These are phyloP conservation scores for Solanum sparsipilum DNA, from an alignment of 257 asterid genomes.

Conservation along the genomic window DNA sequence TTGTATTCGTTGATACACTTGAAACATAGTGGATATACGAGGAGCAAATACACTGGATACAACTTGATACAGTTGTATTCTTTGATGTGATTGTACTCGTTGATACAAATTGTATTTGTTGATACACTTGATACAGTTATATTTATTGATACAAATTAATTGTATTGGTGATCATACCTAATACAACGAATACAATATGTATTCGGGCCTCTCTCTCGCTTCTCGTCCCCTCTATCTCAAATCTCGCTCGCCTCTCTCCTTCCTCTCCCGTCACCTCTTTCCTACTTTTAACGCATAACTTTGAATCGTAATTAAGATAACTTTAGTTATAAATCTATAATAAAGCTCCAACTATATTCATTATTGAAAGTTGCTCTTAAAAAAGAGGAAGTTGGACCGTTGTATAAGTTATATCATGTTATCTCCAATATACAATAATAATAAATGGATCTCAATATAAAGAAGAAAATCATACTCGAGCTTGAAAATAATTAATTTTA, in stretches of 20 bases:
- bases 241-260: no score
- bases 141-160: no score
- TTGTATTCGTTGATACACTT: no score
- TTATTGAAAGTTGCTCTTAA: no score
- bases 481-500: no score
- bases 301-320: background rate
- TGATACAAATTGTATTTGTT: background rate
- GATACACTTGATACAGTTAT: background rate
- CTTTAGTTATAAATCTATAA: no score
- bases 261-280: background rate
- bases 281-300: no score
- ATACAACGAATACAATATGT: background rate
- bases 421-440: no score
- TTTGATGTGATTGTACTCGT: background rate
- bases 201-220: background rate
- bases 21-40: background rate
- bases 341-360: background rate
- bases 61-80: background rate
- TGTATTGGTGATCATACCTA: background rate
- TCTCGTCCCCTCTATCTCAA: background rate
- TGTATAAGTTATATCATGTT: background rate
- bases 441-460: no score
- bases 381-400: background rate
- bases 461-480: background rate
- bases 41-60: background rate